Percentiles rank a stretch among this genome's conserved stretches.
Conservation (phyloP, 768 basidiomycete species). For the Psilocybe azurescens region DNA sequence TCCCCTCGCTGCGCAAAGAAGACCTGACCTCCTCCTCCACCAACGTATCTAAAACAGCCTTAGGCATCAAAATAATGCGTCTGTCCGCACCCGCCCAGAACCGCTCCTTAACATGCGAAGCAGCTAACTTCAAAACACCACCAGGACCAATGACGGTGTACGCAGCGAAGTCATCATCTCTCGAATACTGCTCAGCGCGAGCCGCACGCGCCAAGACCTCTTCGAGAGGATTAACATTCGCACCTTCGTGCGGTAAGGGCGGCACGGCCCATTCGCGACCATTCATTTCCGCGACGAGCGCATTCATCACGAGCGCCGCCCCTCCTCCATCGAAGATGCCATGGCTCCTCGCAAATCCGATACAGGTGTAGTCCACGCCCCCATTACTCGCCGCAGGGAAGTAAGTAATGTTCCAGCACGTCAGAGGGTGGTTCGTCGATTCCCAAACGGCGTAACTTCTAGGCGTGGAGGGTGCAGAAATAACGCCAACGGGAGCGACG, state of each 20-base stretch:
- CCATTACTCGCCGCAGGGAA: constrained; percentile 39
- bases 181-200: constrained; percentile 10
- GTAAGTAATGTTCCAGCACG: constrained; percentile 49
- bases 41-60: constrained; percentile 30
- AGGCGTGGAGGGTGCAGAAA: constrained; percentile 45
- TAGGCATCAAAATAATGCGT: constrained; percentile 38
- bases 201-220: constrained; percentile 28
- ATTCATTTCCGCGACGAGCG: constrained; percentile 44
- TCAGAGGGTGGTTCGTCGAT: constrained; percentile 37
- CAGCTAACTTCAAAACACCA: constrained; percentile 35
- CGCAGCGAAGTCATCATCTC: constrained; percentile 21
- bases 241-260: constrained; percentile 34
- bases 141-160: constrained; percentile 34
- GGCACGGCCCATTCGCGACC: constrained; percentile 42
- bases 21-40: constrained; percentile 34
- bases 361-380: constrained; percentile 37
- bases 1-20: constrained; percentile 25
- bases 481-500: constrained; percentile 40
- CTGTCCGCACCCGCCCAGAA: constrained; percentile 43
- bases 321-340: constrained; percentile 49
- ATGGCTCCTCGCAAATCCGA: constrained; percentile 47
- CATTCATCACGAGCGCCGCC: constrained; percentile 39
- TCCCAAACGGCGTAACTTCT: constrained; percentile 42
- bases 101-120: constrained; percentile 40
- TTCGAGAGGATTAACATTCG: constrained; percentile 39